Conservation (phyloP, 1,139 yeast species). For the Sugiyamaella grinbergsii region DNA sequence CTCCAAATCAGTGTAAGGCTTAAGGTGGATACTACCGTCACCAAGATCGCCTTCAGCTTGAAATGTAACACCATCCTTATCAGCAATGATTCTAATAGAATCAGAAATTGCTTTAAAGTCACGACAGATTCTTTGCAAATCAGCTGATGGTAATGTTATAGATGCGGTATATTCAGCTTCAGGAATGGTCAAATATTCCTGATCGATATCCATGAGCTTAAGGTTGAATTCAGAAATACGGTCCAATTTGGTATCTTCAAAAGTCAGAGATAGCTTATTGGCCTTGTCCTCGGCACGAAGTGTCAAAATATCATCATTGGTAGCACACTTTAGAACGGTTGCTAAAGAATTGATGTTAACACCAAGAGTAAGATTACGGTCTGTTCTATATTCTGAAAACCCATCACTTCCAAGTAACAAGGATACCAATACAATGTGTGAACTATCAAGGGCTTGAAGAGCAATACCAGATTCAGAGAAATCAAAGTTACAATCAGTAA, state of each 20-base stretch:
- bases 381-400: conserved; percentile 94
- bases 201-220: conserved; percentile 94
- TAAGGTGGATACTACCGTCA: conserved; percentile 80
- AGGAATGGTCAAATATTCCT: conserved; percentile 90
- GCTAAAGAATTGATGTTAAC: conserved; percentile 83
- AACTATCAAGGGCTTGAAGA: conserved; percentile 96
- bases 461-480: conserved; percentile 94
- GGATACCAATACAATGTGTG: conserved; percentile 91
- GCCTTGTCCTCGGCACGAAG: conserved; percentile 91
- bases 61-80: conserved; percentile 91
- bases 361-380: conserved; percentile 89
- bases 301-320: conserved; percentile 84
- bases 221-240: conserved; percentile 90
- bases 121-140: conserved; percentile 86
- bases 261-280: conserved; percentile 74
- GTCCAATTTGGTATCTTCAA: conserved; percentile 89
- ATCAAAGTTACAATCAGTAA: conserved; percentile 92
- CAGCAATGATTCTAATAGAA: conserved; percentile 79
- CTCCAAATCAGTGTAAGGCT: conserved; percentile 83
- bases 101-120: conserved; percentile 87
- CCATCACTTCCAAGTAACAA: conserved; percentile 86
- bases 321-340: conserved; percentile 89
- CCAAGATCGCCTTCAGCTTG: conserved; percentile 92
- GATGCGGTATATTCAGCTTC: conserved; percentile 90
- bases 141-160: conserved; percentile 82